Evolutionary conservation across 176 grass and related monocot species (phyloP).

Genomic region (Cenchrus purpureus): DNA sequence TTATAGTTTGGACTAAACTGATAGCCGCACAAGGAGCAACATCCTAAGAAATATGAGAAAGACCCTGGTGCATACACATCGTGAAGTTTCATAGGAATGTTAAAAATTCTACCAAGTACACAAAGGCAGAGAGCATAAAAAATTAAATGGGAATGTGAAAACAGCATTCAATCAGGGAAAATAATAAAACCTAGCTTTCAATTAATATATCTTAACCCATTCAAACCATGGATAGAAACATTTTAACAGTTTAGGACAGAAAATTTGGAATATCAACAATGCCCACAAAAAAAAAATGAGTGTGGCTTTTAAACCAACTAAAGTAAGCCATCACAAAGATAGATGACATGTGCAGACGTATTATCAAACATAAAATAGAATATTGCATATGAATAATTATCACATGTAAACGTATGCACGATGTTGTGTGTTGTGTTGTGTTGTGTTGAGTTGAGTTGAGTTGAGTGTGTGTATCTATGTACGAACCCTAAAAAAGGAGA

Average conservation of each 20-base stretch:
- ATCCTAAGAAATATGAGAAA: background rate
- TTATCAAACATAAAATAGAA: background rate
- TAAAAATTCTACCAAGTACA: background rate
- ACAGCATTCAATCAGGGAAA: conserved; percentile 23
- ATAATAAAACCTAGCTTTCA: background rate
- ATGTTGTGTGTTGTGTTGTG: background rate
- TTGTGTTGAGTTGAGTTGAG: no score
- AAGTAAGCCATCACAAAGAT: background rate
- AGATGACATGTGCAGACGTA: background rate
- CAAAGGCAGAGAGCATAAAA: background rate
- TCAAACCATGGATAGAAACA: background rate
- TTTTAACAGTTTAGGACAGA: background rate
- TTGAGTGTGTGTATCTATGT: no score
- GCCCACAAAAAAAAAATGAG: conserved; percentile 5
- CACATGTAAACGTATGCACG: background rate
- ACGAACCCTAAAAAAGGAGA: background rate
- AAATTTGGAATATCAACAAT: background rate
- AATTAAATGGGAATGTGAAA: background rate
- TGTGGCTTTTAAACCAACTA: conserved; percentile 17
- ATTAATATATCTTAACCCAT: background rate
- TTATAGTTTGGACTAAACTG: background rate
- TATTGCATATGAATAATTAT: no score
- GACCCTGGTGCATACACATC: background rate
- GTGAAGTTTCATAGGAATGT: background rate
- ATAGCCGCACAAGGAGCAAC: background rate